Conservation (phyloP, 495 filamentous ascomycete genomes). For the Tuber aestivum region DNA sequence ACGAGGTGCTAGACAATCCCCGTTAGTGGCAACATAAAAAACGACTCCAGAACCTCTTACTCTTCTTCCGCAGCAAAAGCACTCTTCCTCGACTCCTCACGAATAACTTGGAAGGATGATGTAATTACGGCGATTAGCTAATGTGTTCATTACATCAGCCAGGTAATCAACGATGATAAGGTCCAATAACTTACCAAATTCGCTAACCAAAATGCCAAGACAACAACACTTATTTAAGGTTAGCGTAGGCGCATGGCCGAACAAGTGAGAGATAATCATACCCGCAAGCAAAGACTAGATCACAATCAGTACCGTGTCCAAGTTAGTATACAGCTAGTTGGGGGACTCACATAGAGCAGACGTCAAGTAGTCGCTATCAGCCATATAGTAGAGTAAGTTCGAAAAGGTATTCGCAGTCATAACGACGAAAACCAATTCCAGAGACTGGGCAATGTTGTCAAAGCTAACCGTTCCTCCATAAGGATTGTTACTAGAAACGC, state of each 20-base stretch:
- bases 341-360: slow-evolving; percentile 57
- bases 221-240: slow-evolving; percentile 57
- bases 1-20: neutral
- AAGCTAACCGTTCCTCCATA: slow-evolving; percentile 86
- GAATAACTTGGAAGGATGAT: slow-evolving; percentile 95
- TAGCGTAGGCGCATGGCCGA: neutral
- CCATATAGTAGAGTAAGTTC: slow-evolving; percentile 87
- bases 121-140: slow-evolving; percentile 92
- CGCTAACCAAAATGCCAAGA: slow-evolving; percentile 93
- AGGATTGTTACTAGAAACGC: slow-evolving; percentile 71
- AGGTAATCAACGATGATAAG: neutral
- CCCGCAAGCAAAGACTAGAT: slow-evolving; percentile 40
- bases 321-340: neutral
- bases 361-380: slow-evolving; percentile 81
- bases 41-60: slow-evolving; percentile 31
- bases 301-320: slow-evolving; percentile 10
- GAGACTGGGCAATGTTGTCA: slow-evolving; percentile 83
- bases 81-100: slow-evolving; percentile 89
- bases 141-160: slow-evolving; percentile 13
- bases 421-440: slow-evolving; percentile 95
- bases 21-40: neutral
- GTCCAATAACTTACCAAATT: slow-evolving; percentile 60
- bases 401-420: slow-evolving; percentile 98
- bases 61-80: slow-evolving; percentile 79
- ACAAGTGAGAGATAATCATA: slow-evolving; percentile 11